Evolutionary conservation across 345 rosid species (phyloP).

Genomic region (Moricandia moricandioides): DNA sequence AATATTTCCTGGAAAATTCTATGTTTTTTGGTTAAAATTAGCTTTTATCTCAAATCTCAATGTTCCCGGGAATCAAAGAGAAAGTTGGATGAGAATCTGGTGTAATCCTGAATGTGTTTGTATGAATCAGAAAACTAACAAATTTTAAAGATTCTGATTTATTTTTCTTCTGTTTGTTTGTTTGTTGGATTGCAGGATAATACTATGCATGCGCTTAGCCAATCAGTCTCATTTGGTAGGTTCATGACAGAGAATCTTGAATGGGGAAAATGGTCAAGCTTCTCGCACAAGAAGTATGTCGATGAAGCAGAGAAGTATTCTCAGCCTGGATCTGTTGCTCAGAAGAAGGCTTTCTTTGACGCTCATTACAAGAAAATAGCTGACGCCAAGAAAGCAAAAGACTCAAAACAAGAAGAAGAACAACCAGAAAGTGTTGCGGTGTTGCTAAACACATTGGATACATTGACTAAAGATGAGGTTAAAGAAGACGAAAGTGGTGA

Average conservation of each 20-base stretch:
- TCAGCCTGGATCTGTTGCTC: constrained; percentile 81
- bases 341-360: constrained; percentile 81
- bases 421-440: constrained; percentile 21
- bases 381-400: constrained; percentile 56
- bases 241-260: constrained; percentile 75
- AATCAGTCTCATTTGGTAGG: constrained; percentile 87
- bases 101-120: neutral
- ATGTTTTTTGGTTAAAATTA: neutral
- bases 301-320: constrained; percentile 78
- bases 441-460: constrained; percentile 32
- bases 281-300: constrained; percentile 67
- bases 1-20: neutral
- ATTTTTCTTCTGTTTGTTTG: neutral
- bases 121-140: constrained; percentile 7
- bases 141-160: constrained; percentile 10
- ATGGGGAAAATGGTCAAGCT: constrained; percentile 93
- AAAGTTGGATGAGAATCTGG: neutral
- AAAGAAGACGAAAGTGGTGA: constrained; percentile 21
- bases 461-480: constrained; percentile 26
- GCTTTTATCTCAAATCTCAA: neutral
- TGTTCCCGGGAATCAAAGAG: constrained; percentile 7
- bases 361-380: constrained; percentile 76
- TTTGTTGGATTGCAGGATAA: constrained; percentile 62
- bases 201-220: constrained; percentile 56
- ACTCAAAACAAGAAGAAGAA: constrained; percentile 1